phyloP scores from a whole-genome alignment of 306 rosid species.

The Astragalus glycyphyllos region DNA sequence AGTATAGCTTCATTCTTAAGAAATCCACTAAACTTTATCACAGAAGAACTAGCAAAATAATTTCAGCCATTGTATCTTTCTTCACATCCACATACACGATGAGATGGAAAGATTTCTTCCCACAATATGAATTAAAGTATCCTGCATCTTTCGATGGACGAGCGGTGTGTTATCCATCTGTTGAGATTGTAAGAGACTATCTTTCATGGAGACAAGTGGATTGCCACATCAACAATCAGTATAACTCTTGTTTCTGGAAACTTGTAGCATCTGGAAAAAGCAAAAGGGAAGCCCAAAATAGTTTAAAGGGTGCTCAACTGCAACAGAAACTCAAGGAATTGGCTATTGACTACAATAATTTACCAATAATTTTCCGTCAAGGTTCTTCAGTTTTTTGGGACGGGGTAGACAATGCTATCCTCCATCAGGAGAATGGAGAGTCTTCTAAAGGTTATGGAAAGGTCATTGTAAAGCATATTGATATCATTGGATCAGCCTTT shows the following conservation, averaged over 20 bases:
- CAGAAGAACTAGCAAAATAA: slow-evolving; percentile 61
- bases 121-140: slow-evolving; percentile 56
- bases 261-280: slow-evolving; percentile 77
- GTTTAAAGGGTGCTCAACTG: slow-evolving; percentile 75
- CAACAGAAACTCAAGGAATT: slow-evolving; percentile 69
- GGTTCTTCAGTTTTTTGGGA: slow-evolving; percentile 80
- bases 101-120: slow-evolving; percentile 73
- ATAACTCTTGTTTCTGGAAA: slow-evolving; percentile 92
- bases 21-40: slow-evolving; percentile 63
- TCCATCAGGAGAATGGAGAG: slow-evolving; percentile 42
- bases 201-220: slow-evolving; percentile 94
- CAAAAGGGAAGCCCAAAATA: slow-evolving; percentile 72
- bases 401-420: slow-evolving; percentile 37
- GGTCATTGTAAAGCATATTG: slow-evolving; percentile 55
- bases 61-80: slow-evolving; percentile 67
- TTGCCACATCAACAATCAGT: slow-evolving; percentile 91
- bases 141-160: slow-evolving; percentile 84
- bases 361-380: slow-evolving; percentile 70
- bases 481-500: slow-evolving; percentile 67
- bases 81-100: slow-evolving; percentile 68
- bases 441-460: slow-evolving; percentile 41
- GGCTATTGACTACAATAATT: slow-evolving; percentile 62
- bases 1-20: slow-evolving; percentile 78
- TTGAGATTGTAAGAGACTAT: slow-evolving; percentile 75
- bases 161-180: slow-evolving; percentile 82